Conservation (phyloP, 306 rosid species). For the Fragaria iinumae region DNA sequence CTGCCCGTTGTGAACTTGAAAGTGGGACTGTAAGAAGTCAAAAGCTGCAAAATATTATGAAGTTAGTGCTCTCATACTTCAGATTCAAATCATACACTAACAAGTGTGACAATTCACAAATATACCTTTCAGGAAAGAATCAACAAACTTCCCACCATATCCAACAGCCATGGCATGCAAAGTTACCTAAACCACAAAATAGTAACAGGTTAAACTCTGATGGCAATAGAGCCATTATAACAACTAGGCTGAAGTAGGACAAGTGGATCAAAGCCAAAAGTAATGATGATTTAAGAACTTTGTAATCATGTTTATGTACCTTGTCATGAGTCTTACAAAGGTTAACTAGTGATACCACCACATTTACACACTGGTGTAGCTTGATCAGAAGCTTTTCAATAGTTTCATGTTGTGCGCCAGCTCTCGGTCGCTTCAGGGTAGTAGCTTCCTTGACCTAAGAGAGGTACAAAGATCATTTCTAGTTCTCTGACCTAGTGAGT, state of each 20-base stretch:
- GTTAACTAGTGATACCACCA: constrained; percentile 42
- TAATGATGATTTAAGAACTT: constrained; percentile 2
- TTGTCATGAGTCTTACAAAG: constrained; percentile 36
- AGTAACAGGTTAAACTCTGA: constrained; percentile 5
- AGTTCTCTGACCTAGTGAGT: not conserved
- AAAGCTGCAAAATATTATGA: constrained; percentile 28
- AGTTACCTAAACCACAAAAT: constrained; percentile 32
- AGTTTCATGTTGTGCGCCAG: constrained; percentile 22
- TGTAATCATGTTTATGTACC: constrained; percentile 21
- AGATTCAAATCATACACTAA: not conserved
- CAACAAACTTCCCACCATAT: constrained; percentile 42
- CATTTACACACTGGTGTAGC: constrained; percentile 36
- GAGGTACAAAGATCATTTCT: constrained; percentile 9
- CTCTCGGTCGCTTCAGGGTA: constrained; percentile 20
- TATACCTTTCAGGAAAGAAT: constrained; percentile 43
- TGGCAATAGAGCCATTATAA: not conserved
- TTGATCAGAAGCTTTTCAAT: constrained; percentile 28
- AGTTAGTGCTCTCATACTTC: not conserved
- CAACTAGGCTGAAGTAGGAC: not conserved
- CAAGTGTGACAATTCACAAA: not conserved
- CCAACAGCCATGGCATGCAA: constrained; percentile 45
- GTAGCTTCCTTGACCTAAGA: constrained; percentile 32
- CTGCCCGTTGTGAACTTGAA: constrained; percentile 24
- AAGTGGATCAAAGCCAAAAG: not conserved
- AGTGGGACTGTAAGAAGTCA: constrained; percentile 42